Evolutionary conservation across 2,329 filamentous ascomycete species (phyloP).

Genomic region (Venturia effusa): DNA sequence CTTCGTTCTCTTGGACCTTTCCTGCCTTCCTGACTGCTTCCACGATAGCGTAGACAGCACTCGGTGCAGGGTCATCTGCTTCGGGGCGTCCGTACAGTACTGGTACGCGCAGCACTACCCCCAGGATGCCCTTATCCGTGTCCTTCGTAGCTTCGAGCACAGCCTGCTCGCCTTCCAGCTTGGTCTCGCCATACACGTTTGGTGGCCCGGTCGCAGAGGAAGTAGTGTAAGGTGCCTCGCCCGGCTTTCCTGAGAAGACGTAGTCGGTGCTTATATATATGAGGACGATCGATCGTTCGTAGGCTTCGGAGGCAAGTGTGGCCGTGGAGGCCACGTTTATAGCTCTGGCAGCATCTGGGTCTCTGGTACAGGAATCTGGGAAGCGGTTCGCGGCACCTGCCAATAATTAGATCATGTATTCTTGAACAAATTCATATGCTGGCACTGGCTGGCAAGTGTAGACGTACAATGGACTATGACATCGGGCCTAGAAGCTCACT

Average conservation of each 20-base stretch:
- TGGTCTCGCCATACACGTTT: conserved; percentile 70
- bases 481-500: conserved; percentile 45
- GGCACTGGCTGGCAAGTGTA: background rate
- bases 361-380: conserved; percentile 72
- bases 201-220: conserved; percentile 55
- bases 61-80: conserved; percentile 50
- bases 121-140: conserved; percentile 27
- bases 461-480: conserved; percentile 70
- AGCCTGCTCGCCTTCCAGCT: conserved; percentile 59
- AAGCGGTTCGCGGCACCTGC: conserved; percentile 77
- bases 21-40: conserved; percentile 67
- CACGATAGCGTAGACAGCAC: conserved; percentile 72
- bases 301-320: conserved; percentile 55
- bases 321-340: conserved; percentile 66
- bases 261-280: conserved; percentile 80
- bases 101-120: conserved; percentile 67
- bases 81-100: conserved; percentile 74
- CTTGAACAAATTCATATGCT: background rate
- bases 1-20: conserved; percentile 34
- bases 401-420: background rate
- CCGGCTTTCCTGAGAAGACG: conserved; percentile 60
- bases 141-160: conserved; percentile 49
- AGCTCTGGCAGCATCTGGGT: conserved; percentile 62
- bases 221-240: conserved; percentile 74
- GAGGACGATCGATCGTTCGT: conserved; percentile 48